Evolutionary conservation across 805 yeast genomes (phyloP).

Genomic region (Ogataea pini): DNA sequence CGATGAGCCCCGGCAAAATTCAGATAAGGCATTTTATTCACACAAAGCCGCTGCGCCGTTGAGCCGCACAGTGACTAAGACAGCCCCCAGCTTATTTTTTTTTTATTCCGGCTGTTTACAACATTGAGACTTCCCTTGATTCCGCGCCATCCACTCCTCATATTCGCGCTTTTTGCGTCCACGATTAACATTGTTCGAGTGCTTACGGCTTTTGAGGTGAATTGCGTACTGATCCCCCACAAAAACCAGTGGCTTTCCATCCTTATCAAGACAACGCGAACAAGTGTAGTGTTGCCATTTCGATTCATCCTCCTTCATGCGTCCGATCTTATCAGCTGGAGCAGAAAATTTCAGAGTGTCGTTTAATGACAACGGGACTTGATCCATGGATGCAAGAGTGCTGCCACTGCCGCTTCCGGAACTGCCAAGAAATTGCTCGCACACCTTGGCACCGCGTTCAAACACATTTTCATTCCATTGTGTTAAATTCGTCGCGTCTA

Average conservation of each 20-base stretch:
- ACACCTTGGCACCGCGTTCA: slow-evolving; percentile 53
- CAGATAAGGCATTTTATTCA: too few relatives aligned
- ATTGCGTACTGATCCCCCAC: slow-evolving; percentile 75
- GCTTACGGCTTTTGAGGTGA: slow-evolving; percentile 71
- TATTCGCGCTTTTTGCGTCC: slow-evolving; percentile 54
- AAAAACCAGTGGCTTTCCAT: slow-evolving; percentile 56
- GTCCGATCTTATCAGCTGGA: background rate
- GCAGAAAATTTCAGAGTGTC: slow-evolving; percentile 14
- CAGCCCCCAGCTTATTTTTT: too few relatives aligned
- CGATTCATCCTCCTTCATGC: slow-evolving; percentile 17
- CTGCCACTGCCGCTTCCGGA: background rate
- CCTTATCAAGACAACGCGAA: slow-evolving; percentile 58
- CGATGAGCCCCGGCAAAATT: background rate
- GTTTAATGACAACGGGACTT: slow-evolving; percentile 22
- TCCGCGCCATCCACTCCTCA: slow-evolving; percentile 41
- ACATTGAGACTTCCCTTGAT: slow-evolving; percentile 6
- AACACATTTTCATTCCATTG: slow-evolving; percentile 62
- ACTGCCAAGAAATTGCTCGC: slow-evolving; percentile 33
- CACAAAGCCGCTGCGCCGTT: too few relatives aligned
- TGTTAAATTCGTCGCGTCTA: slow-evolving; percentile 74
- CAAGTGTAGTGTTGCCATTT: slow-evolving; percentile 73
- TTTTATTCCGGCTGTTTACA: background rate
- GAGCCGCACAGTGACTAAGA: background rate
- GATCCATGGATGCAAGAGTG: slow-evolving; percentile 2
- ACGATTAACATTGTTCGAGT: slow-evolving; percentile 51